Conservation (phyloP, 768 basidiomycete species). For the Amanita thiersii region DNA sequence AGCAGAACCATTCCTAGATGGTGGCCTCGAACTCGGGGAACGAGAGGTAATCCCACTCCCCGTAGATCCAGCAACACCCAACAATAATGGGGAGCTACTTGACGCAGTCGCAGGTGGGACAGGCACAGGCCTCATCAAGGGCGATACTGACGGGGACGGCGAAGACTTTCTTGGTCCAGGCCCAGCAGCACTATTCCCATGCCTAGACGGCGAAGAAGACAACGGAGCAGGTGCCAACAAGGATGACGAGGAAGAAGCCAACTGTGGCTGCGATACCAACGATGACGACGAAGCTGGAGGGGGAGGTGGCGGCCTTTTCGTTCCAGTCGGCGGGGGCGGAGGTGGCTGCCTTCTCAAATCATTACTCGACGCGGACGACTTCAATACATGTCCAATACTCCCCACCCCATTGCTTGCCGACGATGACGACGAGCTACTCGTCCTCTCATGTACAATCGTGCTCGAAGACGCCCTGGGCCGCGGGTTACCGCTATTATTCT, state of each 20-base stretch:
- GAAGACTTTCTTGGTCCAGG: too few species aligned
- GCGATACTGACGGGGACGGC: constrained; percentile 36
- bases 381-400: neutral
- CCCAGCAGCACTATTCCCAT: too few species aligned
- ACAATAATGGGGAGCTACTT: neutral
- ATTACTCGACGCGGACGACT: neutral
- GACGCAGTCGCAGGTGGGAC: constrained; percentile 20
- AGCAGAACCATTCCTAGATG: constrained; percentile 2
- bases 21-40: neutral
- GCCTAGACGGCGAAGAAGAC: too few species aligned
- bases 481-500: neutral
- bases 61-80: neutral
- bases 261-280: too few species aligned
- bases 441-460: neutral
- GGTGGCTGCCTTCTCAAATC: neutral
- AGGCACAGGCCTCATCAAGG: constrained; percentile 45
- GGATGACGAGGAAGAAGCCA: too few species aligned
- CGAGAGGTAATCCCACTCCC: neutral
- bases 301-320: constrained; percentile 12
- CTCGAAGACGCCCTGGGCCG: neutral
- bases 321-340: neutral
- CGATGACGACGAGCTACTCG: neutral
- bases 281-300: too few species aligned
- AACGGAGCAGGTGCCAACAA: too few species aligned
- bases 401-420: neutral